A percentile compares a stretch with the other conserved stretches of the same genome.
Conservation (phyloP, 371 early-diverging fungal genomes). For the Batrachochytrium dendrobatidis region DNA sequence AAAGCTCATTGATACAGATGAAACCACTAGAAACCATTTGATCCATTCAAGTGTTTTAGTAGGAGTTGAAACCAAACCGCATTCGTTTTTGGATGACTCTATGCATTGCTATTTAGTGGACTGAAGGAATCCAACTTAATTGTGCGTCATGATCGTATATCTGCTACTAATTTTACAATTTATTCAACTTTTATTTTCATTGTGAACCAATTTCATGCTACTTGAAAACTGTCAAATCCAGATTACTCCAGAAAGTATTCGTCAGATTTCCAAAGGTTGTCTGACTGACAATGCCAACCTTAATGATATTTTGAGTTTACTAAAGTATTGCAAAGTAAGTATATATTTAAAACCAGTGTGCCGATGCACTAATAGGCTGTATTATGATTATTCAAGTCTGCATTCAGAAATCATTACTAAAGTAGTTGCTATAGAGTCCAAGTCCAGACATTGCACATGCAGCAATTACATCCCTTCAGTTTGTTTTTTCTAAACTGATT, state of each 20-base stretch:
- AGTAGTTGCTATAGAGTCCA: constrained; percentile 45
- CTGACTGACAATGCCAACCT: constrained; percentile 13
- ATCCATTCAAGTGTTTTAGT: no score
- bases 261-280: constrained; percentile 12
- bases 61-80: no score
- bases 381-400: not conserved
- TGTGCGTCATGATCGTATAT: no score
- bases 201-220: no score
- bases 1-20: no score
- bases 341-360: not conserved
- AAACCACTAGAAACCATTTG: no score
- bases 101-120: no score
- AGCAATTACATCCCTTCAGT: constrained; percentile 61
- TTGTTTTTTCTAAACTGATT: constrained; percentile 60
- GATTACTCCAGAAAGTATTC: constrained; percentile 8
- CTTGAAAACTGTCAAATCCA: no score
- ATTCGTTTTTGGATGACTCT: no score
- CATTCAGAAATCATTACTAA: constrained; percentile 26
- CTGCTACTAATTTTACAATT: no score
- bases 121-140: no score
- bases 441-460: constrained; percentile 49
- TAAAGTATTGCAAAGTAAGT: constrained; percentile 39
- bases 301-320: constrained; percentile 43
- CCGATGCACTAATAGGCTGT: not conserved
- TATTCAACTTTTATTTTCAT: no score